These are phyloP conservation scores for Wallemia mellicola DNA, from an alignment of 1,284 basidiomycete species.

Conservation along the genomic window DNA sequence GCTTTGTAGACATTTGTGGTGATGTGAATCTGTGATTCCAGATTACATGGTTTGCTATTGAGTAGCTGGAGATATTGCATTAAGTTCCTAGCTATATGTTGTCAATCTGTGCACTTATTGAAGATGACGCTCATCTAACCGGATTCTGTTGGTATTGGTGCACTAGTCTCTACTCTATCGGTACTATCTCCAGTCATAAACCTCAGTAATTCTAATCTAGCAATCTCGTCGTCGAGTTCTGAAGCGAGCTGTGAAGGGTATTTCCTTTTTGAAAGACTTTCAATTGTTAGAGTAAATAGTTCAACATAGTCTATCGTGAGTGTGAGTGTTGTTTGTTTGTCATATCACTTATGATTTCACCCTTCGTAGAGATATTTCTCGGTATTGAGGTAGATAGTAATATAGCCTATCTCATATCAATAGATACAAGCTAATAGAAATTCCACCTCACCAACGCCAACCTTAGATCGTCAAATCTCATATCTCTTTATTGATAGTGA, in stretches of 20 bases:
- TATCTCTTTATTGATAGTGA: neutral
- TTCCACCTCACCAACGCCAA: neutral
- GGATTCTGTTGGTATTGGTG: neutral
- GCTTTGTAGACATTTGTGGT: neutral
- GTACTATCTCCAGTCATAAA: neutral
- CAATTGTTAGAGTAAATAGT: neutral
- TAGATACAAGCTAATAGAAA: too few relatives aligned
- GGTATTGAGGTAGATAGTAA: neutral
- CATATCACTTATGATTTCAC: neutral
- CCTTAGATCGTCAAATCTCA: neutral
- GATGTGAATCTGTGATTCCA: neutral
- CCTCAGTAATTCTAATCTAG: neutral
- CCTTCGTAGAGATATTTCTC: neutral
- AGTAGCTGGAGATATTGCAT: neutral
- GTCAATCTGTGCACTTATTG: neutral
- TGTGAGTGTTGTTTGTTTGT: neutral
- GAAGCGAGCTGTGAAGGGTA: neutral
- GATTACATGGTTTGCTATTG: neutral
- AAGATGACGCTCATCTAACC: neutral
- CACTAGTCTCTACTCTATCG: neutral
- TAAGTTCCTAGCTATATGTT: too few relatives aligned
- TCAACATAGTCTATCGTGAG: neutral
- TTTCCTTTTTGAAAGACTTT: neutral
- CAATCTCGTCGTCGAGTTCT: neutral
- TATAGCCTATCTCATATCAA: too few relatives aligned